Conservation (phyloP, 352 stramenopile genomes). For the Pythium volutum region DNA sequence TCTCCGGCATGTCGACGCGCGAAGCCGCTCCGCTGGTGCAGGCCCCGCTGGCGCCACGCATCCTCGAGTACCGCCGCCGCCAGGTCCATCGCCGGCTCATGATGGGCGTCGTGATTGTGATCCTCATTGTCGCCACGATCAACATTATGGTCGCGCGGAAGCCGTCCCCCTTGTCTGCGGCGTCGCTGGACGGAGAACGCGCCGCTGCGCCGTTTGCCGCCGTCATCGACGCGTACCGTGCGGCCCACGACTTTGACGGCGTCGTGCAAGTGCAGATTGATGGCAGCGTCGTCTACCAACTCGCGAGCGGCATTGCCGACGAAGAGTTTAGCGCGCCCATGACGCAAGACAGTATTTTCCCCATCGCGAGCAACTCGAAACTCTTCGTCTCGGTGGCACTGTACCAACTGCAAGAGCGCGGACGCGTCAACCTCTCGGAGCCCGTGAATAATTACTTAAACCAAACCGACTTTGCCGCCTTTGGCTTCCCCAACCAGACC, state of each 20-base stretch:
- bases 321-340: conserved; percentile 49
- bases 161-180: too few species aligned
- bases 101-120: too few species aligned
- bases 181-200: too few species aligned
- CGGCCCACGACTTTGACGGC: conserved; percentile 42
- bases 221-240: conserved; percentile 26
- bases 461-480: conserved; percentile 38
- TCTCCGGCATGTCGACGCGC: too few species aligned
- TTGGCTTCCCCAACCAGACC: conserved; percentile 45
- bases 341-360: conserved; percentile 45
- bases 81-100: too few species aligned
- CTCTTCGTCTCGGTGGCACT: conserved; percentile 52
- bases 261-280: conserved; percentile 52
- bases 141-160: too few species aligned
- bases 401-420: conserved; percentile 57
- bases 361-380: conserved; percentile 57
- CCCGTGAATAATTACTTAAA: conserved; percentile 39
- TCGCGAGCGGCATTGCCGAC: conserved; percentile 42
- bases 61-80: too few species aligned
- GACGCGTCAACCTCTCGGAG: conserved; percentile 31
- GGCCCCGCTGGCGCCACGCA: too few species aligned
- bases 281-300: conserved; percentile 42
- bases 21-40: too few species aligned
- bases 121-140: too few species aligned
- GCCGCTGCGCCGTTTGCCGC: conserved; percentile 25